Conservation (phyloP, 495 filamentous ascomycete species). For the Trichocladium uniseriatum region DNA sequence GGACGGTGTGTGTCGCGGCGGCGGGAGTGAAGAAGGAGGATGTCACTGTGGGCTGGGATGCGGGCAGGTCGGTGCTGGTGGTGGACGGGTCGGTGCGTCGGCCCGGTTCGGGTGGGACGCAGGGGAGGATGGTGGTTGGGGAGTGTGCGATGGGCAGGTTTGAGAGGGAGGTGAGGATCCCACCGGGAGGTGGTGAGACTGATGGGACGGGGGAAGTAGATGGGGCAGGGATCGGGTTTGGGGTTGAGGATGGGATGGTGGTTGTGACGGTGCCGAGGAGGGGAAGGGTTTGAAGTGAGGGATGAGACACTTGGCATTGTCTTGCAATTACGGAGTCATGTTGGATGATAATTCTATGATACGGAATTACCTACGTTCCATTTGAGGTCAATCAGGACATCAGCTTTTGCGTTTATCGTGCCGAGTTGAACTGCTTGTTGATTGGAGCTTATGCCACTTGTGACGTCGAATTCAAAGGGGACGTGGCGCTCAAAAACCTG, state of each 20-base stretch:
- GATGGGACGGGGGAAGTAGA: constrained; percentile 53
- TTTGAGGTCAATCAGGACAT: no score
- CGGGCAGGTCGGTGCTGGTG: constrained; percentile 52
- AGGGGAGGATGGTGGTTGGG: constrained; percentile 50
- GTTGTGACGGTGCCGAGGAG: constrained; percentile 49
- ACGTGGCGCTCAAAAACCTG: no score
- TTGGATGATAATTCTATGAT: no score
- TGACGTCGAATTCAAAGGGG: neutral
- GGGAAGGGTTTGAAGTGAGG: constrained; percentile 40
- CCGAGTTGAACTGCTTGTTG: no score
- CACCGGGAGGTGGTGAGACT: constrained; percentile 30
- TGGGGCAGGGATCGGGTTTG: constrained; percentile 57
- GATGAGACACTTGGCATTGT: constrained; percentile 35
- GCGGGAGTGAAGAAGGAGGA: constrained; percentile 73
- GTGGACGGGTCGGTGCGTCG: constrained; percentile 64
- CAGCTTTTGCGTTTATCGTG: no score
- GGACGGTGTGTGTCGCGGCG: constrained; percentile 60
- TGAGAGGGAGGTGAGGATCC: constrained; percentile 36
- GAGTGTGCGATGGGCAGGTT: constrained; percentile 52
- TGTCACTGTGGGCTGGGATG: constrained; percentile 65
- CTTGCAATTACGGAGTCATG: no score
- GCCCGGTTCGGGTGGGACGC: constrained; percentile 60
- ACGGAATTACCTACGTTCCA: no score
- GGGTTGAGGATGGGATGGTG: constrained; percentile 55
- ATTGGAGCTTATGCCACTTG: no score